Conservation (phyloP, 805 yeast genomes). For the Pichia sporocuriosa region DNA sequence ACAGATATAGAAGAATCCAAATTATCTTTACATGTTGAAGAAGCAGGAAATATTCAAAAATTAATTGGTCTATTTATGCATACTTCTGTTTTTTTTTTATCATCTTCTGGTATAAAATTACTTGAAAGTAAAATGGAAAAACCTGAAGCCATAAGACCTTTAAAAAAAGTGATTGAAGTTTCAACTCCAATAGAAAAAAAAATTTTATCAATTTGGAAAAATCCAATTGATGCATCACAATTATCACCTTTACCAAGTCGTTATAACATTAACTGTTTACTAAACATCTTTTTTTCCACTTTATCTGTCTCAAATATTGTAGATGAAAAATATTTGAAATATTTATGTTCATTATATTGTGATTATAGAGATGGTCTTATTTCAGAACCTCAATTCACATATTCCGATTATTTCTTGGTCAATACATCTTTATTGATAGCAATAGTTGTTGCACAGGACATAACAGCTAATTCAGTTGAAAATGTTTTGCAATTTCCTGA, state of each 20-base stretch:
- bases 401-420: constrained; percentile 31
- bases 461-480: constrained; percentile 1
- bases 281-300: constrained; percentile 9
- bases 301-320: constrained; percentile 3
- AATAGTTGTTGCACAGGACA: constrained; percentile 10
- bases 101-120: constrained; percentile 37
- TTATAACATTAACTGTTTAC: constrained; percentile 16
- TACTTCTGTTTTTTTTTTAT: constrained; percentile 34
- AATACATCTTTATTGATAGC: constrained; percentile 24
- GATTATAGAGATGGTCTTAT: constrained; percentile 22
- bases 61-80: constrained; percentile 17
- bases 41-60: not conserved
- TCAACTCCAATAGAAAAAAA: constrained; percentile 17
- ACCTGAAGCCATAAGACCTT: constrained; percentile 17
- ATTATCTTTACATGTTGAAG: not conserved
- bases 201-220: constrained; percentile 28
- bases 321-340: constrained; percentile 7
- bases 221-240: constrained; percentile 26
- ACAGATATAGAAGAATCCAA: not conserved
- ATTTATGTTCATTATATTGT: constrained; percentile 15
- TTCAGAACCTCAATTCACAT: constrained; percentile 20
- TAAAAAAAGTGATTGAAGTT: constrained; percentile 20
- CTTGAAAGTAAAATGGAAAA: constrained; percentile 21
- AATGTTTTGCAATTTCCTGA: constrained; percentile 5
- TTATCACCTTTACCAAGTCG: constrained; percentile 29